phyloP scores from a whole-genome alignment of 2,329 filamentous ascomycete genomes.

The Diaporthe citri region DNA sequence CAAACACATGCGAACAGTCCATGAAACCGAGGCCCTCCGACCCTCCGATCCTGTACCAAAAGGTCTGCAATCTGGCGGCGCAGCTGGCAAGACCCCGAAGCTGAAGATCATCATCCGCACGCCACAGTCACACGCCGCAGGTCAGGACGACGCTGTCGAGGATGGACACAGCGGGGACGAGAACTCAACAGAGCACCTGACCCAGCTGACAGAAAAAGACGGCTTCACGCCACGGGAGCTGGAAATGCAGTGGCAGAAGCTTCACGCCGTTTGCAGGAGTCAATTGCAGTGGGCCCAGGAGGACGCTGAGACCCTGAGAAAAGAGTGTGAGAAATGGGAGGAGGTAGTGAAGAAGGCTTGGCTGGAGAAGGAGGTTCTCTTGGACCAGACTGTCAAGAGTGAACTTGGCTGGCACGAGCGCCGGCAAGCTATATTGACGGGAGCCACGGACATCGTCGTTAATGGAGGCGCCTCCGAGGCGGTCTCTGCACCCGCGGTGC shows the following conservation, averaged over 20 bases:
- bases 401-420: conserved; percentile 76
- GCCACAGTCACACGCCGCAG: conserved; percentile 67
- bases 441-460: conserved; percentile 60
- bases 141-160: conserved; percentile 64
- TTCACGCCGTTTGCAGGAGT: conserved; percentile 76
- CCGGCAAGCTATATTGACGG: conserved; percentile 66
- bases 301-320: conserved; percentile 73
- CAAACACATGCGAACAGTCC: conserved; percentile 98
- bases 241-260: conserved; percentile 67
- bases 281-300: conserved; percentile 80
- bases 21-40: conserved; percentile 95
- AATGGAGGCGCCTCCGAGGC: conserved; percentile 35
- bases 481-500: neutral
- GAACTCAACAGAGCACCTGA: conserved; percentile 71
- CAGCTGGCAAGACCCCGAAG: conserved; percentile 61
- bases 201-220: conserved; percentile 66
- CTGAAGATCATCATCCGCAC: conserved; percentile 75
- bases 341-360: conserved; percentile 78
- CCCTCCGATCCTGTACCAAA: conserved; percentile 82
- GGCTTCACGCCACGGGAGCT: conserved; percentile 77
- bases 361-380: conserved; percentile 81
- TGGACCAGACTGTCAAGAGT: conserved; percentile 77
- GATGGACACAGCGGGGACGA: conserved; percentile 65
- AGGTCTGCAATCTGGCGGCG: conserved; percentile 66
- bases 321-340: conserved; percentile 76